Evolutionary conservation across 2,329 filamentous ascomycete genomes (phyloP).

Genomic region (Orbilia ellipsospora): DNA sequence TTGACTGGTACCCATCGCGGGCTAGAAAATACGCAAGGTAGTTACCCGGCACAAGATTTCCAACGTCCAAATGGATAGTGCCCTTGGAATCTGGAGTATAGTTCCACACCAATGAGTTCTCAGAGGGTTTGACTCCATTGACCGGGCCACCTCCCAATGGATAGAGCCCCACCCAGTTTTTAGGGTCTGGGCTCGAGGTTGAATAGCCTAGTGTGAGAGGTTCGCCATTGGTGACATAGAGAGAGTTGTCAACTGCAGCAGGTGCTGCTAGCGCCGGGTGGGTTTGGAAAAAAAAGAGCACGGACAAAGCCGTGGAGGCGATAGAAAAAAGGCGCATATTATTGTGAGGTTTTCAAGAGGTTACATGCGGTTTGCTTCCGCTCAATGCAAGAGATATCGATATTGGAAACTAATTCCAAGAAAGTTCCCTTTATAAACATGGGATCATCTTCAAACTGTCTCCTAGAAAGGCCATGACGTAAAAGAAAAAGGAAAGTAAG

Average conservation of each 20-base stretch:
- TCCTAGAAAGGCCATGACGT: no score
- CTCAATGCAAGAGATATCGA: no score
- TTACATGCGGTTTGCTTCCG: no score
- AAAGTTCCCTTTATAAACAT: no score
- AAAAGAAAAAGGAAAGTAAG: no score
- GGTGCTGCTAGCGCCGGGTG: constrained; percentile 3
- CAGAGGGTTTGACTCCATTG: constrained; percentile 59
- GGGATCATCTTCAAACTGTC: no score
- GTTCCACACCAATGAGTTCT: constrained; percentile 61
- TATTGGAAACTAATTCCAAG: no score
- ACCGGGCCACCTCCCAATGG: constrained; percentile 61
- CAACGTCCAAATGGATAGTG: constrained; percentile 58
- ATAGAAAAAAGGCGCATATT: constrained; percentile 22
- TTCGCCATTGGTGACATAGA: constrained; percentile 16
- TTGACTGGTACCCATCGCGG: constrained; percentile 60
- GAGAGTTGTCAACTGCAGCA: neutral
- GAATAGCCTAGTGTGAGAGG: constrained; percentile 61
- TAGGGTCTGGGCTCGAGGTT: constrained; percentile 58
- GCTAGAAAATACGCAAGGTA: constrained; percentile 63
- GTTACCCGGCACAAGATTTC: constrained; percentile 59
- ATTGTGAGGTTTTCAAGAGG: neutral
- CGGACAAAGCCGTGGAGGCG: constrained; percentile 16
- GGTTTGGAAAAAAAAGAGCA: neutral
- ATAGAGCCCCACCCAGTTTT: constrained; percentile 64
- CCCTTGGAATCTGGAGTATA: constrained; percentile 60